phyloP scores from a whole-genome alignment of 202 grass and related monocot species.

The Bolboschoenoplectus hybrid region DNA sequence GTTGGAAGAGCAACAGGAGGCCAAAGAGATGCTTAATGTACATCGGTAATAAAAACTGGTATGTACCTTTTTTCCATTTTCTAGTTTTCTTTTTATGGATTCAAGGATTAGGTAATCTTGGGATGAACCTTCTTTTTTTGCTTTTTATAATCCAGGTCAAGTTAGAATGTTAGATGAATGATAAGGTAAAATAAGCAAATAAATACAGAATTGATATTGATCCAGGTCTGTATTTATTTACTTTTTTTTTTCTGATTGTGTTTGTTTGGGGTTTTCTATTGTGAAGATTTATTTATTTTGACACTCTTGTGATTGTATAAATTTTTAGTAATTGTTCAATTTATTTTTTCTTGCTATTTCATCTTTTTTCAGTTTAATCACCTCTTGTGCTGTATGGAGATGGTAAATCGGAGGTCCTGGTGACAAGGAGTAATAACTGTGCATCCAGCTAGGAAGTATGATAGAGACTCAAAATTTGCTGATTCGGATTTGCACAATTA shows the following conservation, averaged over 20 bases:
- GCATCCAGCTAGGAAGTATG: slow-evolving; percentile 7
- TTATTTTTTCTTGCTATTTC: background rate
- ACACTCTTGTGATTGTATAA: background rate
- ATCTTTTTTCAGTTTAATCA: slow-evolving; percentile 1
- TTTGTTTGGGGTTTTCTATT: background rate
- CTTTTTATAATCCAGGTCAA: background rate
- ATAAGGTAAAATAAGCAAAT: background rate
- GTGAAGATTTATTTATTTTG: background rate
- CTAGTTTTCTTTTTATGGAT: slow-evolving; percentile 26
- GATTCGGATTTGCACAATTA: background rate
- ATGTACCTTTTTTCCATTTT: background rate
- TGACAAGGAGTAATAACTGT: background rate
- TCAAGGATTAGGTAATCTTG: background rate
- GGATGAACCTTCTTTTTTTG: background rate
- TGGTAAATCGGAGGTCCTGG: background rate
- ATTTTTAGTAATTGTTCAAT: background rate
- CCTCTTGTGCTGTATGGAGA: background rate
- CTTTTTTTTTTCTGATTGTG: background rate
- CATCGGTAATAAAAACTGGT: slow-evolving; percentile 41
- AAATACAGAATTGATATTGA: background rate
- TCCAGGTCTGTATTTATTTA: background rate
- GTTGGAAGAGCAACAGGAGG: slow-evolving; percentile 75
- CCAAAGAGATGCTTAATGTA: slow-evolving; percentile 97
- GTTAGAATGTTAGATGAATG: background rate
- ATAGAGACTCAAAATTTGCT: background rate